Evolutionary conservation across 2,329 filamentous ascomycete genomes (phyloP), one percentile per base, ranked within the genome.

Genomic region (Pseudogymnoascus sp.): DNA sequence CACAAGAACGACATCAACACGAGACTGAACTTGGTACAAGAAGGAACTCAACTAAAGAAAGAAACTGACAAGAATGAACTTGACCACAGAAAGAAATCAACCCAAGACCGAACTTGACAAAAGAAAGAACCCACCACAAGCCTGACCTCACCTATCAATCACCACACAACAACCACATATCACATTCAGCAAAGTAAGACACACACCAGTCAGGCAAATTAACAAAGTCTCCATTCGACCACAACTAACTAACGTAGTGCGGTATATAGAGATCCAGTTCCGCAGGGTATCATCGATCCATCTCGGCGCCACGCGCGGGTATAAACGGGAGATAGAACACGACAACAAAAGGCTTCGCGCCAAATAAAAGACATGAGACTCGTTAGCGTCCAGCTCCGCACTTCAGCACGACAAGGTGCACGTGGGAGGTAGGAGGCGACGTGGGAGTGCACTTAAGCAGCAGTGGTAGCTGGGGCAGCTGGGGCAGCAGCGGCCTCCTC

Each of bases 381-480:
- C 44, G 44, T 55, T 55, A 55, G 44, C 44, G 2, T 55, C 44
- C 25, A 6, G 3, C 27, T 12, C 44, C 44, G 15, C 44, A 55
- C 29, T 12, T 55, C 27, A 55, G n/a, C 44, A 55, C 27, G 33
- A 33, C 27, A 13, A 33, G 27, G 27, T 12, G 44, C 44, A 10
- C 27, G 44, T 15, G n/a, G 27, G 44, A 33, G 27, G 4, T 4
- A 29, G n/a, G 44, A 55, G 44, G 27, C 44, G 27, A 55, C 44
- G 44, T 33, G 44, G 44, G 44, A 55, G 44, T 33, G 44, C 44
- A 55, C 33, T 51, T 55, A 55, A n/a, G 44, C 61, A 31, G 58
- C 60, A 13, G 62, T 27, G 13, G 65, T 39, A 41, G 60, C 66
- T 51, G 66, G 66, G 33, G 63, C 62, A 51, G 65, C 64, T 62